These are phyloP conservation scores for Trypanosoma cruzi DNA, from an alignment of 208 protist species.

Conservation along the genomic window DNA sequence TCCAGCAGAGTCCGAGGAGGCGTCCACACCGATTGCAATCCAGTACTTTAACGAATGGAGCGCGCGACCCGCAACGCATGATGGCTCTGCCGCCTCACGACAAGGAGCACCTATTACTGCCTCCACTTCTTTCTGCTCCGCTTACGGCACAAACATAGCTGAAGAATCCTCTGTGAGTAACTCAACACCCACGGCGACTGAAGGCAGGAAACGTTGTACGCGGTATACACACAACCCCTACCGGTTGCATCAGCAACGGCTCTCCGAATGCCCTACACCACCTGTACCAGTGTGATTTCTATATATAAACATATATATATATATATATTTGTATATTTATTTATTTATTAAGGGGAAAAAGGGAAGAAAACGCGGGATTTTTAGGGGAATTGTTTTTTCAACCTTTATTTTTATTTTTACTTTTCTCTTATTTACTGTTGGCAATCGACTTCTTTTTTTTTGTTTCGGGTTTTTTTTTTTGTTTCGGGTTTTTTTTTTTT, in stretches of 20 bases:
- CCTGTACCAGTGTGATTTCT: no score
- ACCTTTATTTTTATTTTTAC: no score
- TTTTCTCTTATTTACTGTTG: no score
- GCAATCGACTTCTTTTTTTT: no score
- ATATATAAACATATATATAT: conserved; percentile 18
- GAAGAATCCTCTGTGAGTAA: not conserved
- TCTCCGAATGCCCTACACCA: no score
- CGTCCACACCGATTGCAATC: not conserved
- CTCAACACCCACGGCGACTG: not conserved
- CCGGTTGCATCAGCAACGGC: no score
- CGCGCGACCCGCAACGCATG: not conserved
- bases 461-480: no score
- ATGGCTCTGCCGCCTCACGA: not conserved
- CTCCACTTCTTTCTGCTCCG: not conserved
- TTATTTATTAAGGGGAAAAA: not conserved
- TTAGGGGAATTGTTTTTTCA: no score
- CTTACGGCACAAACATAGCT: conserved; percentile 3
- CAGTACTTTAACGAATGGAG: not conserved
- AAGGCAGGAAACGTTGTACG: not conserved
- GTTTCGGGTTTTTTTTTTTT: no score
- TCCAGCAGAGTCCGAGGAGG: not conserved
- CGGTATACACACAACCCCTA: conserved; percentile 16
- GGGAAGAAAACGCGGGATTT: no score
- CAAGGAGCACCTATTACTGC: not conserved
- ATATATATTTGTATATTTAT: conserved; percentile 10